Evolutionary conservation across 306 rosid genomes (phyloP).

Genomic region (Quercus glauca): DNA sequence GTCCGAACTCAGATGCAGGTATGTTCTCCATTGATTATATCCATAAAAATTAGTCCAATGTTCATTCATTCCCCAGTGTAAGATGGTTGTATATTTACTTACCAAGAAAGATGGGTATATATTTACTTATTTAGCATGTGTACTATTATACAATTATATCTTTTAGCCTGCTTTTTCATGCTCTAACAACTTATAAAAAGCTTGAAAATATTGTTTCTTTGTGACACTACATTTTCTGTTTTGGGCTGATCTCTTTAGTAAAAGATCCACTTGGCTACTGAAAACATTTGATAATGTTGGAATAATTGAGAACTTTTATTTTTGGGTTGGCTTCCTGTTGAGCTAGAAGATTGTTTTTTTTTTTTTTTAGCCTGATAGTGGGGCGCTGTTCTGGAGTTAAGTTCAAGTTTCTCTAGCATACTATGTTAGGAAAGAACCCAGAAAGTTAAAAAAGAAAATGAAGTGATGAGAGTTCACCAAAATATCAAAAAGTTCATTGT

Average conservation of each 20-base stretch:
- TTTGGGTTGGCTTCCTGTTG: neutral
- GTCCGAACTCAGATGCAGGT: slow-evolving; percentile 94
- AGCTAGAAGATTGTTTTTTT: neutral
- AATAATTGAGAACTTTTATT: neutral
- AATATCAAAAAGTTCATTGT: neutral
- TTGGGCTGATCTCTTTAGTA: neutral
- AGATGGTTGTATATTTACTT: neutral
- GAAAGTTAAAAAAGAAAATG: neutral
- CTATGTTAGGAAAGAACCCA: neutral
- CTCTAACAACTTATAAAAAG: neutral
- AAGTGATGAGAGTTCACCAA: neutral
- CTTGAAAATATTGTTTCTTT: neutral
- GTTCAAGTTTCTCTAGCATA: neutral
- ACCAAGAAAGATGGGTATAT: neutral
- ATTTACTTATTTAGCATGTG: neutral
- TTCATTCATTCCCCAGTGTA: slow-evolving; percentile 1
- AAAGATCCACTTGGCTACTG: neutral
- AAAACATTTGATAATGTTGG: neutral
- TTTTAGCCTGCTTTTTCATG: neutral
- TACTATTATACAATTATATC: neutral
- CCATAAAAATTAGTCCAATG: slow-evolving; percentile 6
- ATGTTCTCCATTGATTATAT: slow-evolving; percentile 21
- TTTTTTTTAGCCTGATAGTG: neutral
- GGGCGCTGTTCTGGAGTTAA: neutral
- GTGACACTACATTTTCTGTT: neutral